Base-by-base conservation (phyloP, 768 basidiomycete genomes). In the Suillus brevipes region DNA sequence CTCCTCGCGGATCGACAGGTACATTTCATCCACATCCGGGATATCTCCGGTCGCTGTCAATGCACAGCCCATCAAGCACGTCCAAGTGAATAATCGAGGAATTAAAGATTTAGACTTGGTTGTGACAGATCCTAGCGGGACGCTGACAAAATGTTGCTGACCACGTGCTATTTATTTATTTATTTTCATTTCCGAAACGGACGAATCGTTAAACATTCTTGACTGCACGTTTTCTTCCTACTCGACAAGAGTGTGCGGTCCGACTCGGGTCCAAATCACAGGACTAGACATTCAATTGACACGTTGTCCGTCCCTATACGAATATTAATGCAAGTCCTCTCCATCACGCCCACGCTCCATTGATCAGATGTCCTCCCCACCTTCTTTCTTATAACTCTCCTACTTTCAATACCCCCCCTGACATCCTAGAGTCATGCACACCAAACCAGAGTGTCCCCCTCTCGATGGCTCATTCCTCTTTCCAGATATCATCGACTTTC, bases 391-490 rank as follows among this genome's bases (percentile, higher is more conserved):
- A 43, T 6, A 43, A 61, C 31, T 37, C 43, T 61, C 7, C 18
- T 34, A 40, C 43, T 34, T 53, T 43, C 5, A 28, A 28, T 34
- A 53, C 40, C 59, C 40, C 25, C 23, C 43, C n/a, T 60, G 6
- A 40, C 59, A 42, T 59, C 12, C 10, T n/a, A n/a, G n/a, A n/a
- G n/a, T 6, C 31, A 31, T 31, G 31, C 31, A 12, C 8, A n/a
- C 28, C 1, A 52, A 18, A 20, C 53, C 53, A 2, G 53, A 55
- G 20, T 55, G 63, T n/a, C 73, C 76, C 37, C 69, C 74, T 45
- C 68, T 75, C 3, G 73, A 74, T 55, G 43, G 52, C 16, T 71
- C 75, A 1, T 62, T 67, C 8, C 31, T 73, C 5, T 55, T 77
- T n/a, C 47, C 75, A 14, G 75, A 73, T 45, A 45, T 71, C 23